phyloP scores from a whole-genome alignment of 2,329 filamentous ascomycete species.

The Cladosporium sp. region DNA sequence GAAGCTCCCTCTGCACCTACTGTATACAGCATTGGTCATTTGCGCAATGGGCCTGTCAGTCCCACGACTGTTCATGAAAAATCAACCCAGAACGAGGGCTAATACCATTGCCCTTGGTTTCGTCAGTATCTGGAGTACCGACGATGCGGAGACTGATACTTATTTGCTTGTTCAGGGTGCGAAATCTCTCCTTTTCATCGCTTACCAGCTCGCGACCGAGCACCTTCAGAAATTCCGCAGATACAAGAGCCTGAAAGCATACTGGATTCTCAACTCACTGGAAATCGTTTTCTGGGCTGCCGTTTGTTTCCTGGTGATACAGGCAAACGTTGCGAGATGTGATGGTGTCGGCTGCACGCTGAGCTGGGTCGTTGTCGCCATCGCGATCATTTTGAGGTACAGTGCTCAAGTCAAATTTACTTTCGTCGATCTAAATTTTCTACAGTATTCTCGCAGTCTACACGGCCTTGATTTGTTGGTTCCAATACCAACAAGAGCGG shows the following conservation, averaged over 20 bases:
- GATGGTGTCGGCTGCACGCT: conserved; percentile 13
- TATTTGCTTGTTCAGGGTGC: conserved; percentile 18
- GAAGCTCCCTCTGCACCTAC: conserved; percentile 16
- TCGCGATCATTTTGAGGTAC: conserved; percentile 14
- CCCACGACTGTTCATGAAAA: conserved; percentile 18
- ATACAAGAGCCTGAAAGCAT: conserved; percentile 40
- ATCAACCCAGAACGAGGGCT: conserved; percentile 16
- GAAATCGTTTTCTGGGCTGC: conserved; percentile 43
- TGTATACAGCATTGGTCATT: conserved; percentile 15
- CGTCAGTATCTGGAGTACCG: too few relatives aligned
- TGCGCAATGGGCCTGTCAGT: conserved; percentile 15
- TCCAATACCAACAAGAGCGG: too few relatives aligned
- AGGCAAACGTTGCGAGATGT: conserved; percentile 15
- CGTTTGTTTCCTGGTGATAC: conserved; percentile 26
- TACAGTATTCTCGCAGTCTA: too few relatives aligned
- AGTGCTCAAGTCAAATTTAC: not conserved
- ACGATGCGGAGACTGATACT: conserved; percentile 12
- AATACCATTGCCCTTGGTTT: conserved; percentile 16
- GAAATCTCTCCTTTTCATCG: conserved; percentile 40
- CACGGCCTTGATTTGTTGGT: too few relatives aligned
- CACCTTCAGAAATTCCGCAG: conserved; percentile 30
- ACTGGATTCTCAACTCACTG: conserved; percentile 38
- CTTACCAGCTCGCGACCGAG: conserved; percentile 39
- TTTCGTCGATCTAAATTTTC: too few relatives aligned
- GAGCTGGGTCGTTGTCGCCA: conserved; percentile 11